Percentiles rank a stretch among this genome's conserved stretches.
Evolutionary conservation across 495 filamentous ascomycete species (phyloP).

Genomic region (Penicillium coprophilum): DNA sequence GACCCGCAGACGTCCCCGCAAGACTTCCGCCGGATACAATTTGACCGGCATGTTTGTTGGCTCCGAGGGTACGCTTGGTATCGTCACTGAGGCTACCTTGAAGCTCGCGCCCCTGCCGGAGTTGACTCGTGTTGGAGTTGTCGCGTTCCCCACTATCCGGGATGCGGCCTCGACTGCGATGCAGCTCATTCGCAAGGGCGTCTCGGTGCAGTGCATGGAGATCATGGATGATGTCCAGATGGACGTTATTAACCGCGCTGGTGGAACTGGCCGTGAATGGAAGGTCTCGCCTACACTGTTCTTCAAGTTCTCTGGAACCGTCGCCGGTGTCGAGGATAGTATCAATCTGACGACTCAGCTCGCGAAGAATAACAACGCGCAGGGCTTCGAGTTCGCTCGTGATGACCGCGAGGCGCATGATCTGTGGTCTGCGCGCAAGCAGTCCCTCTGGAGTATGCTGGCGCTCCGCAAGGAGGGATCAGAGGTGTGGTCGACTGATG

Average conservation of each 20-base stretch:
- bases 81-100: constrained; percentile 83
- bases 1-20: constrained; percentile 60
- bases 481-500: constrained; percentile 76
- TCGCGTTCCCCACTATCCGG: constrained; percentile 72
- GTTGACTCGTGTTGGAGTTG: constrained; percentile 78
- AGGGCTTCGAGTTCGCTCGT: constrained; percentile 77
- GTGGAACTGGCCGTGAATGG: constrained; percentile 71
- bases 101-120: constrained; percentile 80
- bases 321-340: constrained; percentile 76
- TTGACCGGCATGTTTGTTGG: constrained; percentile 83
- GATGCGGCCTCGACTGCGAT: constrained; percentile 81
- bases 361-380: constrained; percentile 59
- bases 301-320: constrained; percentile 89
- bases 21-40: constrained; percentile 86
- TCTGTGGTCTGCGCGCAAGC: constrained; percentile 86
- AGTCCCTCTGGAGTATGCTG: constrained; percentile 70
- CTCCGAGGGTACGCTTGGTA: constrained; percentile 88
- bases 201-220: constrained; percentile 87
- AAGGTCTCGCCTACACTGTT: constrained; percentile 82
- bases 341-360: constrained; percentile 68
- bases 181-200: constrained; percentile 72
- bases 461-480: constrained; percentile 55
- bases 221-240: constrained; percentile 94
- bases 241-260: constrained; percentile 82
- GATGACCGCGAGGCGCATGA: constrained; percentile 67